Evolutionary conservation across 306 rosid genomes (phyloP).

Genomic region (Chamaecrista fasciculata): DNA sequence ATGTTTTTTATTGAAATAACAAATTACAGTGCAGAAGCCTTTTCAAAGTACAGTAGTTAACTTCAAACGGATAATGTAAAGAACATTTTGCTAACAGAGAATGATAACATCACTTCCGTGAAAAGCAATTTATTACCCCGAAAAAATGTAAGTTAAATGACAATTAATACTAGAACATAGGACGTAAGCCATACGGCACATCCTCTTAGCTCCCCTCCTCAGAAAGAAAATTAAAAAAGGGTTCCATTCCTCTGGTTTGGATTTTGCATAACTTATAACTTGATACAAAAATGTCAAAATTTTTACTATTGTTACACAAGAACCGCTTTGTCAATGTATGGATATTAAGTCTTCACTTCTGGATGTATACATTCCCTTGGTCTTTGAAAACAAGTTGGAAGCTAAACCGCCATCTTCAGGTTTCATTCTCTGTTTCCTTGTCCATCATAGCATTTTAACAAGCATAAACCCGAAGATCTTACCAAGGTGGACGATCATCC

Average conservation of each 20-base stretch:
- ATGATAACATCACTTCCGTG: no score
- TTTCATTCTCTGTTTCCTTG: neutral
- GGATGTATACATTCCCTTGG: slow-evolving; percentile 11
- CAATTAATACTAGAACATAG: neutral
- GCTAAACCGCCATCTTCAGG: slow-evolving; percentile 19
- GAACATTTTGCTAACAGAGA: no score
- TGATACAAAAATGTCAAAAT: slow-evolving; percentile 12
- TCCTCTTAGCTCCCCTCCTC: no score
- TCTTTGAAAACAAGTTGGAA: slow-evolving; percentile 21
- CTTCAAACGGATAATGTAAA: neutral
- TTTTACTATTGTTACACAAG: slow-evolving; percentile 25
- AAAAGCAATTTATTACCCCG: no score
- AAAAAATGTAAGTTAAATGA: no score
- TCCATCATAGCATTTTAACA: neutral
- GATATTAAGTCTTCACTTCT: slow-evolving; percentile 29
- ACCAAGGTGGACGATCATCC: slow-evolving; percentile 87
- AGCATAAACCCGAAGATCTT: slow-evolving; percentile 34
- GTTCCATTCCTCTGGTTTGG: slow-evolving; percentile 23
- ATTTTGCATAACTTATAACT: neutral
- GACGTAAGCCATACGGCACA: no score
- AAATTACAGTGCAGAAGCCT: no score
- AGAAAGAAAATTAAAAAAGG: no score
- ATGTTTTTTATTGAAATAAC: neutral
- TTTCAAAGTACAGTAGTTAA: no score
- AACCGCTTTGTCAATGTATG: neutral